Base-by-base conservation (phyloP, 495 filamentous ascomycete genomes). In the Choiromyces venosus region DNA sequence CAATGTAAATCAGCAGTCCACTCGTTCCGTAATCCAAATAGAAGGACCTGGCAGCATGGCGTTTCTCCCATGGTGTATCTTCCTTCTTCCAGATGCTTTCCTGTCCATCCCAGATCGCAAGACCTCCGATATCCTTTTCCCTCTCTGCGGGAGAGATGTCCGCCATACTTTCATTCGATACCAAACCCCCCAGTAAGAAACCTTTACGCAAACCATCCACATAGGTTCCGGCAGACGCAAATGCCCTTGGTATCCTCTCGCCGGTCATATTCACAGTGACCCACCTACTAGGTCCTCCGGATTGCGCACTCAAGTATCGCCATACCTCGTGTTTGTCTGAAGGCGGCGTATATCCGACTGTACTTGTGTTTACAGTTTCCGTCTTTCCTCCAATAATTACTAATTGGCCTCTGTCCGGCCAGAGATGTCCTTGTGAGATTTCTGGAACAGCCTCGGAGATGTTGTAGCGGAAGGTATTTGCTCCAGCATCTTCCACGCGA, bases 101-200 rank as follows among this genome's bases (percentile, higher is more conserved):
- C 44, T 16, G 39, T 37, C 70, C 61, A 38, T 72, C 70, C 61
- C 61, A 72, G 44, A 72, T 37, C 64, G 66, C 40, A 38, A 66
- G 65, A 29, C 70, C 61, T 19, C 70, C 44, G 39, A 42, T n/a
- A 46, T 67, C 61, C 18, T 36, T 33, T 19, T 46, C 29, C 44
- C 70, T 56, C 52, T 66, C 29, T 21, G 36, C 16, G 16, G 29
- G 1, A 37, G 70, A 18, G 10, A 66, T 37, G 37, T 7, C 36
- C 1, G 61, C 64, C 39, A 65, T 37, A 7, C 61, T 66, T 44
- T 72, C 70, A n/a, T 67, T 29, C 66, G 70, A n/a, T 36, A 72
- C 16, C 25, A 67, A 46, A 4, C 61, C 56, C 21, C 70, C 70
- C 16, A 72, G 44, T 25, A 72, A 18, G 29, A 46, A 66, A 0